A percentile compares a stretch with the other conserved stretches of the same genome.
phyloP scores from a whole-genome alignment of 176 grass and related monocot genomes.

The Puccinellia tenuiflora region DNA sequence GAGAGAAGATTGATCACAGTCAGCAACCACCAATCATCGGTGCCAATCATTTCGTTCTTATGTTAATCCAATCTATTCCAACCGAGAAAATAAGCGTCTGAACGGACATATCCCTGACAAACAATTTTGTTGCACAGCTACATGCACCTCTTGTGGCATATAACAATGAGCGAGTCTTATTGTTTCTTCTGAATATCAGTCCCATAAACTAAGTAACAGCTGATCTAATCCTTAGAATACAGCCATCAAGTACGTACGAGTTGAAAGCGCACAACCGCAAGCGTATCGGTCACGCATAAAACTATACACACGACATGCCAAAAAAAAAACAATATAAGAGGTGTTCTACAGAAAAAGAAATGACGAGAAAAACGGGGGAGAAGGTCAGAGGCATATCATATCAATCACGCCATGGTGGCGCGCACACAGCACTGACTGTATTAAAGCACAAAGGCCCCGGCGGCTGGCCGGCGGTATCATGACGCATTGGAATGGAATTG shows the following conservation, averaged over 20 bases:
- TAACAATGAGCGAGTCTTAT: neutral
- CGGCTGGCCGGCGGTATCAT: constrained; percentile 2
- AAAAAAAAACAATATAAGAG: neutral
- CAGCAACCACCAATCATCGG: constrained; percentile 24
- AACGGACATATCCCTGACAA: neutral
- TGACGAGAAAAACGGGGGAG: neutral
- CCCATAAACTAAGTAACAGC: neutral
- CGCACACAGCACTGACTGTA: neutral
- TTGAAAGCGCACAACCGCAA: neutral
- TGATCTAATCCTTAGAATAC: neutral
- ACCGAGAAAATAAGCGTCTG: neutral
- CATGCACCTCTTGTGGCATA: neutral
- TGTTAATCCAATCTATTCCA: neutral
- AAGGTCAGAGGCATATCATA: neutral
- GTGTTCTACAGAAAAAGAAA: neutral
- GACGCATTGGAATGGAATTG: constrained; percentile 16
- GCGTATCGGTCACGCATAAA: neutral
- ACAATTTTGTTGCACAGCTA: neutral
- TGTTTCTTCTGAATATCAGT: neutral
- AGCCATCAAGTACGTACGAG: neutral
- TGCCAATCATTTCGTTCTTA: neutral
- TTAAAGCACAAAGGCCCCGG: constrained; percentile 5
- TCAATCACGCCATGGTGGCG: neutral
- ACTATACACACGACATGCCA: neutral
- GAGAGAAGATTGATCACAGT: constrained; percentile 5